phyloP scores from a whole-genome alignment of 2,329 filamentous ascomycete species.

The Helminthosporium solani region DNA sequence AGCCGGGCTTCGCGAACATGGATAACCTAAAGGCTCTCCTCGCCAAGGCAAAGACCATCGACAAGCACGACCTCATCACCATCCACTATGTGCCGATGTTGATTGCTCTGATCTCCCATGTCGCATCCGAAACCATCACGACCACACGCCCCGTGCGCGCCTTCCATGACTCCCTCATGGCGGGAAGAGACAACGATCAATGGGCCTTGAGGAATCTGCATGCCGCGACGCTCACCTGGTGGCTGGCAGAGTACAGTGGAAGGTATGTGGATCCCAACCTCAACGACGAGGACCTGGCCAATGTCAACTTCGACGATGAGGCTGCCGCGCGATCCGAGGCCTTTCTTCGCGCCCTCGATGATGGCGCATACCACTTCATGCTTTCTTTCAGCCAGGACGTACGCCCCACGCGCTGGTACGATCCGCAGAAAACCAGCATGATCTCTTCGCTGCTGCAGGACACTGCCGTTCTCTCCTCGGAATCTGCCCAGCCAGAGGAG shows the following conservation, averaged over 20 bases:
- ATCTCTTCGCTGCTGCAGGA: conserved; percentile 82
- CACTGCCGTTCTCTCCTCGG: conserved; percentile 66
- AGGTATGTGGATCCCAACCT: conserved; percentile 77
- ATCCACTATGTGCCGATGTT: conserved; percentile 83
- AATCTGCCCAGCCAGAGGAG: conserved; percentile 67
- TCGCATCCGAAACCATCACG: conserved; percentile 70
- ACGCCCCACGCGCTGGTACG: conserved; percentile 79
- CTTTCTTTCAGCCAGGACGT: conserved; percentile 81
- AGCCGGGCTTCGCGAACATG: conserved; percentile 67
- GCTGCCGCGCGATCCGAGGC: conserved; percentile 68
- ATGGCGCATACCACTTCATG: conserved; percentile 90
- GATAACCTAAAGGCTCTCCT: conserved; percentile 76
- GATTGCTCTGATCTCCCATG: conserved; percentile 72
- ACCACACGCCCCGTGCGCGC: conserved; percentile 68
- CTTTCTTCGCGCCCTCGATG: conserved; percentile 76
- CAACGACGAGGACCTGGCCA: conserved; percentile 48
- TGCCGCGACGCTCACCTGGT: conserved; percentile 77
- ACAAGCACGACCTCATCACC: conserved; percentile 72
- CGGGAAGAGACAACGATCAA: conserved; percentile 63
- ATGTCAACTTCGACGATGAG: conserved; percentile 66
- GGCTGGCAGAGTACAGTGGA: conserved; percentile 90
- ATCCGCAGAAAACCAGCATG: conserved; percentile 80
- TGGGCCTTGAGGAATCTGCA: conserved; percentile 77
- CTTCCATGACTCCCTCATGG: conserved; percentile 68
- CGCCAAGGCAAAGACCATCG: conserved; percentile 64